These are phyloP conservation scores for Micractinium sp. DNA, from an alignment of 139 green algal species.

Conservation along the genomic window DNA sequence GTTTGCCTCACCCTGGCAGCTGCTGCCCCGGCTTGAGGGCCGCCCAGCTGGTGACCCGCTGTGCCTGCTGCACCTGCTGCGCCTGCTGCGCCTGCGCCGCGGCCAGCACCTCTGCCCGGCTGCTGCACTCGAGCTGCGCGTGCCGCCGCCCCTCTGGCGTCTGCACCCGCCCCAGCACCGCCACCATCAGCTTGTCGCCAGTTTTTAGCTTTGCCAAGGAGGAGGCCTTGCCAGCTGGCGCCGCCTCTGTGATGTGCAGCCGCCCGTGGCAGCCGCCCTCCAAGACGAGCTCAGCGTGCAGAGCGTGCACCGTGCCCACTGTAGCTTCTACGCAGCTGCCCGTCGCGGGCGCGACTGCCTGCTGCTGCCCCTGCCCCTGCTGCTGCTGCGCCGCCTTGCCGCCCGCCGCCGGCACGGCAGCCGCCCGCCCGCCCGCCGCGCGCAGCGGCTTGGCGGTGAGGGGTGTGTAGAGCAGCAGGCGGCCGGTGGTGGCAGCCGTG, in stretches of 20 bases:
- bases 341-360: neutral
- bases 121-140: constrained; percentile 53
- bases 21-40: constrained; percentile 12
- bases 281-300: constrained; percentile 57
- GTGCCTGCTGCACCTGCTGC: neutral
- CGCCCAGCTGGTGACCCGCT: constrained; percentile 3
- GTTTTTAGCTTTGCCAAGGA: neutral
- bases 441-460: constrained; percentile 19
- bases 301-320: constrained; percentile 56
- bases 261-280: constrained; percentile 43
- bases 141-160: constrained; percentile 40
- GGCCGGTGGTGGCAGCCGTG: constrained; percentile 26
- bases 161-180: constrained; percentile 57
- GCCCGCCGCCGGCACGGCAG: neutral
- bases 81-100: constrained; percentile 36
- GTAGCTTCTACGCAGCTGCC: constrained; percentile 28
- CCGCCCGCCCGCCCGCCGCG: neutral
- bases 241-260: constrained; percentile 71
- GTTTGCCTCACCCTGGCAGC: constrained; percentile 36
- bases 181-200: constrained; percentile 45
- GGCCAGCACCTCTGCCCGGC: constrained; percentile 36
- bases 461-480: constrained; percentile 48
- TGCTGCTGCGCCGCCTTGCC: constrained; percentile 14
- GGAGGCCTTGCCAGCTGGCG: constrained; percentile 17
- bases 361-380: neutral